Evolutionary conservation across 805 yeast genomes (phyloP).

Genomic region (Zygotorulaspora florentina): DNA sequence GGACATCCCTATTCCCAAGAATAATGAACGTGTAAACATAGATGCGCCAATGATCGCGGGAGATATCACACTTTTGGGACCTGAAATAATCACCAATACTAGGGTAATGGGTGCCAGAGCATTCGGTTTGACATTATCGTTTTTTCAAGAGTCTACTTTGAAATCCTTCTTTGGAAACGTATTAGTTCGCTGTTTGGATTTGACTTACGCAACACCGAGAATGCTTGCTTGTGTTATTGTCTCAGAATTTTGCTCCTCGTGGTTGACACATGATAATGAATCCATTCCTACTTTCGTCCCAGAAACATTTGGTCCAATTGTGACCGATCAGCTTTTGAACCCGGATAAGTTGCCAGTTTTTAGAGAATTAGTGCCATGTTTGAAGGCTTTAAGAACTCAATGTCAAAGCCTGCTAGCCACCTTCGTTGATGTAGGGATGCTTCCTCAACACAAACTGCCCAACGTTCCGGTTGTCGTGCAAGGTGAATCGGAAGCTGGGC

Average conservation of each 20-base stretch:
- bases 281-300: conserved; percentile 31
- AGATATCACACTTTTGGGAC: conserved; percentile 81
- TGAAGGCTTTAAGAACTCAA: conserved; percentile 80
- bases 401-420: conserved; percentile 78
- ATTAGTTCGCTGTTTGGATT: conserved; percentile 41
- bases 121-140: conserved; percentile 61
- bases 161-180: conserved; percentile 38
- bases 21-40: conserved; percentile 68
- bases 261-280: conserved; percentile 16
- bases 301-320: conserved; percentile 32
- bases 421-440: conserved; percentile 70
- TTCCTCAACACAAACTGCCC: conserved; percentile 69
- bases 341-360: conserved; percentile 46
- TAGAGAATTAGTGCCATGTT: conserved; percentile 80
- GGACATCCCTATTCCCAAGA: conserved; percentile 46
- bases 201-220: conserved; percentile 78
- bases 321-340: conserved; percentile 36
- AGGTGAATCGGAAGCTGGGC: conserved; percentile 92
- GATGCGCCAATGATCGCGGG: conserved; percentile 92
- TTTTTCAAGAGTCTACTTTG: conserved; percentile 41
- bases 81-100: conserved; percentile 67
- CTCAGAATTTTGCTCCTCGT: conserved; percentile 55
- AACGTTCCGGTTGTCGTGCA: conserved; percentile 84
- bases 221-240: conserved; percentile 63
- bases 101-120: conserved; percentile 74